Evolutionary conservation across 2,329 filamentous ascomycete genomes (phyloP).

Genomic region (Pestalotiopsis sp.): DNA sequence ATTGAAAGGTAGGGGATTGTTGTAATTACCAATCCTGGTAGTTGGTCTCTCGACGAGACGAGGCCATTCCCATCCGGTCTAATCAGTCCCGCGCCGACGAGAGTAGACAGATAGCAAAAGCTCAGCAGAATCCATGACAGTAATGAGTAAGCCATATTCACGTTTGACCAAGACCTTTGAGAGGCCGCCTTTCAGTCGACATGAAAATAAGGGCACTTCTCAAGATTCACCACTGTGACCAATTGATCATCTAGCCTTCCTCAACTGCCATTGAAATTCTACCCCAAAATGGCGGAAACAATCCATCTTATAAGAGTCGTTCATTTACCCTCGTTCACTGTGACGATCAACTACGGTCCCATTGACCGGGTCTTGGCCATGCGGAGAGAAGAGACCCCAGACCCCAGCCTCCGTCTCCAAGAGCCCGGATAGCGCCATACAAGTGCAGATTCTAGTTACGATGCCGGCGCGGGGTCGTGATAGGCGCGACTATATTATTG

Average conservation of each 20-base stretch:
- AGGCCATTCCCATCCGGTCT: not conserved
- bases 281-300: not conserved
- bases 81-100: not conserved
- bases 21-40: not conserved
- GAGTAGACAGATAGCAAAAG: not conserved
- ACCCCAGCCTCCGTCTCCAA: not conserved
- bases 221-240: not conserved
- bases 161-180: not conserved
- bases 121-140: not conserved
- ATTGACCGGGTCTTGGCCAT: conserved; percentile 43
- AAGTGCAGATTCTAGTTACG: not conserved
- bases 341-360: conserved; percentile 12
- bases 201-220: not conserved
- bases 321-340: not conserved
- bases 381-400: not conserved
- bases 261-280: not conserved
- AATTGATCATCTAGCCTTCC: not conserved
- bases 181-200: not conserved
- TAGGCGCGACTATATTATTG: not conserved
- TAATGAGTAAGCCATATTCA: not conserved
- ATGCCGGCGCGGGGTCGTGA: not conserved
- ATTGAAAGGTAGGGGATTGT: not conserved
- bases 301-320: not conserved
- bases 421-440: not conserved
- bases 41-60: not conserved